Percentiles rank a stretch among this genome's conserved stretches.
These are phyloP conservation scores for Echria macrotheca DNA, from an alignment of 495 filamentous ascomycete species.

Conservation along the genomic window DNA sequence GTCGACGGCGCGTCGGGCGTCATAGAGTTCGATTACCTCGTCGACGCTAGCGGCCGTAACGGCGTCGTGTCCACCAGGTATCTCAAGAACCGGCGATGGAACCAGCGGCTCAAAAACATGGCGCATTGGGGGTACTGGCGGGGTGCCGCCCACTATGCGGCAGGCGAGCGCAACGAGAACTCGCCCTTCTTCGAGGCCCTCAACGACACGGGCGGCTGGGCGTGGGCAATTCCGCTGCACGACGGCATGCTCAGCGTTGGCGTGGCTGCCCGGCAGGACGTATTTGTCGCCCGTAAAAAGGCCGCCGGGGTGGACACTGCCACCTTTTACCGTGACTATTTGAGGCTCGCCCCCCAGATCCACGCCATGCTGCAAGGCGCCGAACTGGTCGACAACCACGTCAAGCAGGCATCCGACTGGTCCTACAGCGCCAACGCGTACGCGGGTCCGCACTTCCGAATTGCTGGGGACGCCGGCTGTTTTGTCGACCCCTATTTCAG, in stretches of 20 bases:
- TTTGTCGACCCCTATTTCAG: conserved; percentile 44
- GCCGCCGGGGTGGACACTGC: conserved; percentile 9
- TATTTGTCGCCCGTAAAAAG: conserved; percentile 26
- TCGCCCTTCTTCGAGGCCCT: conserved; percentile 40
- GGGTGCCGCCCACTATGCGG: conserved; percentile 21
- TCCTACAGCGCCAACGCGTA: conserved; percentile 39
- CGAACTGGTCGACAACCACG: conserved; percentile 19
- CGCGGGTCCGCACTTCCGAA: conserved; percentile 29
- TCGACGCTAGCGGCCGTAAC: conserved; percentile 41
- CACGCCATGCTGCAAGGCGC: conserved; percentile 25
- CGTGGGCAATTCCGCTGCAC: conserved; percentile 43
- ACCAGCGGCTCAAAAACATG: conserved; percentile 38
- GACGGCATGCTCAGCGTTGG: conserved; percentile 40
- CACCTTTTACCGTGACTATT: conserved; percentile 1
- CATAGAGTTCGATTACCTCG: conserved; percentile 39
- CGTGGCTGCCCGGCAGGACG: conserved; percentile 34
- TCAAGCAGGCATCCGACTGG: conserved; percentile 38
- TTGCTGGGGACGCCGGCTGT: conserved; percentile 41
- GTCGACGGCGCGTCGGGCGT: conserved; percentile 33
- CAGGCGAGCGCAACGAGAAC: conserved; percentile 26
- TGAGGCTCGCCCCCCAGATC: conserved; percentile 27
- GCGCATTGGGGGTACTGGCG: conserved; percentile 45
- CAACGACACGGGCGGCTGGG: conserved; percentile 38
- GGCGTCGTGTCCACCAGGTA: conserved; percentile 40
- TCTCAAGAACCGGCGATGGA: conserved; percentile 39